phyloP scores from a whole-genome alignment of 768 basidiomycete genomes.

The Saitozyma podzolica region DNA sequence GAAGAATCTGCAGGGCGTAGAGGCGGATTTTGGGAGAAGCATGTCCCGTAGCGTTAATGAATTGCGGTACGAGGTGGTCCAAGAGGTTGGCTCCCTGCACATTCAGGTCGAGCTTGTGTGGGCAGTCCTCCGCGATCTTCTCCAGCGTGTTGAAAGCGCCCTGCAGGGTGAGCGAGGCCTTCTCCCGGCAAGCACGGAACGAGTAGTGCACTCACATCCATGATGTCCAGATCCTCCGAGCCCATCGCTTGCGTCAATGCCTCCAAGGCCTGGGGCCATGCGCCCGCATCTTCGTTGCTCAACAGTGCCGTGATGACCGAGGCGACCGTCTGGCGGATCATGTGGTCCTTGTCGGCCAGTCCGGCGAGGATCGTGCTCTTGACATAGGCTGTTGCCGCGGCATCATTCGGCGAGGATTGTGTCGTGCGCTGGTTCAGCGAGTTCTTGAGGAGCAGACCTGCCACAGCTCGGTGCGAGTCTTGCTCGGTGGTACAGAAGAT shows the following conservation, averaged over 20 bases:
- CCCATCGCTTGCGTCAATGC: conserved; percentile 79
- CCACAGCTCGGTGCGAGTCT: conserved; percentile 90
- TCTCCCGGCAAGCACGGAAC: background rate
- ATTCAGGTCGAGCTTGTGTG: conserved; percentile 89
- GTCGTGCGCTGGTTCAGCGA: conserved; percentile 70
- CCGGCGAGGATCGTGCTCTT: conserved; percentile 48
- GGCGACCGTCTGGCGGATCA: conserved; percentile 91
- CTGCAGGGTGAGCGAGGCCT: conserved; percentile 53
- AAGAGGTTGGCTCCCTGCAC: conserved; percentile 90
- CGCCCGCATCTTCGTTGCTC: conserved; percentile 79
- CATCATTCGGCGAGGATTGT: conserved; percentile 61
- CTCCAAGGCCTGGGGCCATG: conserved; percentile 93
- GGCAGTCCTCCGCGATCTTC: conserved; percentile 96
- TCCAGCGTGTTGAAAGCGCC: conserved; percentile 90
- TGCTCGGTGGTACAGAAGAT: conserved; percentile 76
- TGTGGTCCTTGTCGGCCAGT: conserved; percentile 71
- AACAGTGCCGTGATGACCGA: conserved; percentile 90
- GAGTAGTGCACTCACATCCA: conserved; percentile 67
- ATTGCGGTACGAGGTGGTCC: conserved; percentile 95
- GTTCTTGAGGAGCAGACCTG: conserved; percentile 96
- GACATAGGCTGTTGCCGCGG: conserved; percentile 57
- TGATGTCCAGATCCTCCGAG: conserved; percentile 68
- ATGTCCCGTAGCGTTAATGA: conserved; percentile 84
- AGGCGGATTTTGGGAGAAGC: conserved; percentile 83
- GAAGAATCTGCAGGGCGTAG: conserved; percentile 89